Conservation (phyloP, 139 green algal species). For the Coccomyxa sp. region DNA sequence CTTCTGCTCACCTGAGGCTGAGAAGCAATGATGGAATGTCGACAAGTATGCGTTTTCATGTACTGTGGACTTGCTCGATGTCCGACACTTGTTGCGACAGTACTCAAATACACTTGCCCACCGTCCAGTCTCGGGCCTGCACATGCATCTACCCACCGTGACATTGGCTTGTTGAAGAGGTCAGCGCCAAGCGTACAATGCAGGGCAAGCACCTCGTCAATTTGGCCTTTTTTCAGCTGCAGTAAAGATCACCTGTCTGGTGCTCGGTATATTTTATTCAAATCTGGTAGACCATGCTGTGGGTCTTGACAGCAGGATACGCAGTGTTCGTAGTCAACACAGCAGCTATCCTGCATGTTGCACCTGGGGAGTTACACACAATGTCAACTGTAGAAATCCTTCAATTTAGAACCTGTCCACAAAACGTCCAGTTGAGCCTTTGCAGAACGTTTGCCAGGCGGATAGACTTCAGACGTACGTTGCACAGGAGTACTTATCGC, state of each 20-base stretch:
- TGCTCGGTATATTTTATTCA: constrained; percentile 19
- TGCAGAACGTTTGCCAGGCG: neutral
- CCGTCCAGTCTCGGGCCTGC: constrained; percentile 46
- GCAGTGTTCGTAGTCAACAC: constrained; percentile 66
- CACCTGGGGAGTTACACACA: constrained; percentile 40
- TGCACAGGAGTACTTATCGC: constrained; percentile 50
- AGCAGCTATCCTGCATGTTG: constrained; percentile 57
- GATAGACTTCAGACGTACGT: constrained; percentile 26
- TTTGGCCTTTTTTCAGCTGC: neutral
- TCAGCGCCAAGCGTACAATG: too few relatives aligned
- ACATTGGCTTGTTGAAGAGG: neutral
- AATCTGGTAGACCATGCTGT: constrained; percentile 25
- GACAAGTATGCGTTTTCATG: constrained; percentile 81
- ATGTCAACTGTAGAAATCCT: neutral
- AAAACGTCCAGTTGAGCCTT: neutral
- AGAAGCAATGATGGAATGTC: constrained; percentile 69
- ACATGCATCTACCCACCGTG: neutral
- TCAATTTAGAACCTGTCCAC: neutral
- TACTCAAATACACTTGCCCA: constrained; percentile 65
- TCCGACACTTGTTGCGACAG: constrained; percentile 65
- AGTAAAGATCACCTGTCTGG: constrained; percentile 19
- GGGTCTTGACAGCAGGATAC: constrained; percentile 78
- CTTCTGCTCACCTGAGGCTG: constrained; percentile 32
- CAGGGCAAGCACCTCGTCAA: neutral
- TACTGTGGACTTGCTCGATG: constrained; percentile 57